Conservation (phyloP, 306 rosid genomes). For the Prunus kanzakura region DNA sequence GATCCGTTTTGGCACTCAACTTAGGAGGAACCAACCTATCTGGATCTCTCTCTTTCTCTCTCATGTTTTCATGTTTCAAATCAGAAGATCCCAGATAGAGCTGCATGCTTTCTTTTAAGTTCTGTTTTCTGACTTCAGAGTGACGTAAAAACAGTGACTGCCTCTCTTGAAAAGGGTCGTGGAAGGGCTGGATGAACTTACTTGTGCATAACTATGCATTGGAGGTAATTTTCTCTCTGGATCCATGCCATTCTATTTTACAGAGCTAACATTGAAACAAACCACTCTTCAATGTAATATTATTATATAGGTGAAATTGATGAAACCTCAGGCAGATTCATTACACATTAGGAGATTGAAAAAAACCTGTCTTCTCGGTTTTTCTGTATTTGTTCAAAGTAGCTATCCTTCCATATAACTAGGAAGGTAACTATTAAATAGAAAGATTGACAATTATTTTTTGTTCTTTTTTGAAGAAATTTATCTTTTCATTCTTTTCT, state of each 20-base stretch:
- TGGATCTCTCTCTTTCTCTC: conserved; percentile 28
- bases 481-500: conserved; percentile 1
- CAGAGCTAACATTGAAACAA: conserved; percentile 41
- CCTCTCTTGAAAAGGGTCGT: conserved; percentile 20
- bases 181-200: conserved; percentile 35
- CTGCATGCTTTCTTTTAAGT: conserved; percentile 25
- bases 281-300: conserved; percentile 44
- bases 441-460: conserved; percentile 6
- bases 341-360: conserved; percentile 29
- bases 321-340: conserved; percentile 39
- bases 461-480: neutral
- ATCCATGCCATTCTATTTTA: conserved; percentile 46
- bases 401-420: conserved; percentile 30
- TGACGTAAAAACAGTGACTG: conserved; percentile 13
- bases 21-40: conserved; percentile 22
- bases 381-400: conserved; percentile 38
- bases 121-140: conserved; percentile 27
- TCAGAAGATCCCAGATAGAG: conserved; percentile 29
- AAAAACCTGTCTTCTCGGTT: conserved; percentile 19
- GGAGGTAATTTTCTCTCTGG: conserved; percentile 49
- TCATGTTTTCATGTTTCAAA: conserved; percentile 26
- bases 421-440: conserved; percentile 22
- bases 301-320: conserved; percentile 40
- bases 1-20: conserved; percentile 44
- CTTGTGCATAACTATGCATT: conserved; percentile 33